These are phyloP conservation scores for Kalanchoe fedtschenkoi DNA, from an alignment of 164 flowering plant genomes.

Conservation along the genomic window DNA sequence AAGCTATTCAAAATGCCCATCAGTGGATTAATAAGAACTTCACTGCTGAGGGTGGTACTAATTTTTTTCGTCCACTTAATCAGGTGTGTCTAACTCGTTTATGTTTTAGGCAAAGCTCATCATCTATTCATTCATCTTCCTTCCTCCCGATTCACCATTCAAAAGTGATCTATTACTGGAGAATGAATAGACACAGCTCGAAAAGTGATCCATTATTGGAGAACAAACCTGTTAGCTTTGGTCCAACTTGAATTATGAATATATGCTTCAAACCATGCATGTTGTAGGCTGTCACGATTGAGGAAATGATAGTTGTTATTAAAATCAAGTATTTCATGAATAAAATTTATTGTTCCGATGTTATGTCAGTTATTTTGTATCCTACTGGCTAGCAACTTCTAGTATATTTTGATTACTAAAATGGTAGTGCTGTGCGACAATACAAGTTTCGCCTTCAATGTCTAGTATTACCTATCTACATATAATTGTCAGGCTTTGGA, in stretches of 20 bases:
- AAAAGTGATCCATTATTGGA: not conserved
- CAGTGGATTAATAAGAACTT: conserved; percentile 52
- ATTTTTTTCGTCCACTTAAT: conserved; percentile 51
- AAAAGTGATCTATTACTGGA: not conserved
- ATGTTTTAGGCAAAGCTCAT: not conserved
- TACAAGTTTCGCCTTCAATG: not conserved
- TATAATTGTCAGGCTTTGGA: conserved; percentile 4
- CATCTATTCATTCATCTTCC: not conserved
- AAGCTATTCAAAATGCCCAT: conserved; percentile 37
- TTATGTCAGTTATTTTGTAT: not conserved
- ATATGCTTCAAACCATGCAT: not conserved
- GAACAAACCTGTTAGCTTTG: not conserved
- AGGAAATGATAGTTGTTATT: not conserved
- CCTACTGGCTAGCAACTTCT: too few relatives aligned
- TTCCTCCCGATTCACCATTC: not conserved
- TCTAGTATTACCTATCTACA: not conserved
- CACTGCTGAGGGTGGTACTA: conserved; percentile 61
- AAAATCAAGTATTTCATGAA: not conserved
- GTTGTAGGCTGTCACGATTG: not conserved
- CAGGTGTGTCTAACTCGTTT: conserved; percentile 32
- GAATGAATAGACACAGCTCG: too few relatives aligned
- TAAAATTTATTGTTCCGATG: not conserved
- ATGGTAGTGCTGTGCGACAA: not conserved
- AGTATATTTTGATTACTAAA: not conserved
- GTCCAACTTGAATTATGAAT: not conserved